Conservation (phyloP, 2,329 filamentous ascomycete species). For the Pseudogymnoascus sp. region DNA sequence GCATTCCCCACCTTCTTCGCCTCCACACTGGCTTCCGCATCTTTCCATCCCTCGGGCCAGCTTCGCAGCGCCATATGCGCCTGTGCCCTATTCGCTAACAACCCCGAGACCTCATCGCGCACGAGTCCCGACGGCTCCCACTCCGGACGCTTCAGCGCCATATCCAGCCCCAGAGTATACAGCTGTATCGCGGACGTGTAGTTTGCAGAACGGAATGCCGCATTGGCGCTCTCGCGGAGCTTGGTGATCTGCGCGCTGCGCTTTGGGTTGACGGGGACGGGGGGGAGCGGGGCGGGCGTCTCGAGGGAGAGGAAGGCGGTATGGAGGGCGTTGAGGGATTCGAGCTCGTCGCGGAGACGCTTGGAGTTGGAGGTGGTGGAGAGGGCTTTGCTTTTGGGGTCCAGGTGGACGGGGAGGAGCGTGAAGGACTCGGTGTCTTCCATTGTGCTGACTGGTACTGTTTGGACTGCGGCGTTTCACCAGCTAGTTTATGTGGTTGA, state of each 20-base stretch:
- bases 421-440: constrained; percentile 66
- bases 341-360: constrained; percentile 55
- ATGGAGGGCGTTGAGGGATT: constrained; percentile 71
- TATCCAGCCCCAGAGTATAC: constrained; percentile 80
- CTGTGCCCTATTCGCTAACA: constrained; percentile 85
- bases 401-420: constrained; percentile 70
- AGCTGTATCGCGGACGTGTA: constrained; percentile 68
- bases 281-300: constrained; percentile 66
- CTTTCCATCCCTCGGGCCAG: constrained; percentile 80
- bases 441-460: constrained; percentile 31
- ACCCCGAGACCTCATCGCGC: constrained; percentile 69
- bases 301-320: constrained; percentile 59
- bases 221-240: constrained; percentile 81
- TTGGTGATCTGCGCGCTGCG: constrained; percentile 81
- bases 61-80: constrained; percentile 73
- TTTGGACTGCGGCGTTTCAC: neutral
- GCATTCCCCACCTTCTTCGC: constrained; percentile 78
- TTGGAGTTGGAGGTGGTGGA: constrained; percentile 36
- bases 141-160: constrained; percentile 70
- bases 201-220: constrained; percentile 68
- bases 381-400: constrained; percentile 74
- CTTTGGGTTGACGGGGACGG: constrained; percentile 87
- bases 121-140: constrained; percentile 86
- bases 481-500: neutral
- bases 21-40: constrained; percentile 83